Conservation (phyloP, 129 eudicot genomes). For the Artemisia annua region DNA sequence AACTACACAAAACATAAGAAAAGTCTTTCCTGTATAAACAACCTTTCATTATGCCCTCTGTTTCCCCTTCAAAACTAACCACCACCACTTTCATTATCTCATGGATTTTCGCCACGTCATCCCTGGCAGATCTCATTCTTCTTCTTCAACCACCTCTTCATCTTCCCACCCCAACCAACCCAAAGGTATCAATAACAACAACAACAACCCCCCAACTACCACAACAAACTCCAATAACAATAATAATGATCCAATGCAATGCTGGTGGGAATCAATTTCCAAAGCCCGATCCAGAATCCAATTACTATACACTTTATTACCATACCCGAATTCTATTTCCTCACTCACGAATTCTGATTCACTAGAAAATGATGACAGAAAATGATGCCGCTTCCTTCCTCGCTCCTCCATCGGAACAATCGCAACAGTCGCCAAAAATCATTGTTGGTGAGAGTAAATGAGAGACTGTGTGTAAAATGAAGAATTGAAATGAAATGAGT, state of each 20-base stretch:
- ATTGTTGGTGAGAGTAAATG: too few species aligned
- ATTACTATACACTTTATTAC: slow-evolving; percentile 59
- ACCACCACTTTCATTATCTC: too few species aligned
- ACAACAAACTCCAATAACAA: slow-evolving; percentile 19
- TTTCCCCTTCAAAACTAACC: too few species aligned
- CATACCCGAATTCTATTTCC: slow-evolving; percentile 44
- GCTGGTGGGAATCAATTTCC: slow-evolving; percentile 98
- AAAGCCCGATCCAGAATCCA: slow-evolving; percentile 83
- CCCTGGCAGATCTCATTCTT: slow-evolving; percentile 63
- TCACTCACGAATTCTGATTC: slow-evolving; percentile 87
- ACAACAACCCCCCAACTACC: slow-evolving; percentile 16
- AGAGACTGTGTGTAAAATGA: too few species aligned
- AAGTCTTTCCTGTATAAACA: too few species aligned
- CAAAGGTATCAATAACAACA: slow-evolving; percentile 9
- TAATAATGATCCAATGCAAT: slow-evolving; percentile 75
- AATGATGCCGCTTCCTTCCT: too few species aligned
- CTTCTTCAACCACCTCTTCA: slow-evolving; percentile 58
- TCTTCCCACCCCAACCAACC: slow-evolving; percentile 27
- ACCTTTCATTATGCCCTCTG: too few species aligned
- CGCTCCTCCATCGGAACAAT: too few species aligned
- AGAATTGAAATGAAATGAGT: too few species aligned
- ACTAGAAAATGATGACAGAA: slow-evolving; percentile 56
- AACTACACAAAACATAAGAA: too few species aligned
- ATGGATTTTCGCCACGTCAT: slow-evolving; percentile 44
- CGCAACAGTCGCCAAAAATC: too few species aligned